phyloP scores from a whole-genome alignment of 2,329 filamentous ascomycete species.

The Aspergillus neoniger region DNA sequence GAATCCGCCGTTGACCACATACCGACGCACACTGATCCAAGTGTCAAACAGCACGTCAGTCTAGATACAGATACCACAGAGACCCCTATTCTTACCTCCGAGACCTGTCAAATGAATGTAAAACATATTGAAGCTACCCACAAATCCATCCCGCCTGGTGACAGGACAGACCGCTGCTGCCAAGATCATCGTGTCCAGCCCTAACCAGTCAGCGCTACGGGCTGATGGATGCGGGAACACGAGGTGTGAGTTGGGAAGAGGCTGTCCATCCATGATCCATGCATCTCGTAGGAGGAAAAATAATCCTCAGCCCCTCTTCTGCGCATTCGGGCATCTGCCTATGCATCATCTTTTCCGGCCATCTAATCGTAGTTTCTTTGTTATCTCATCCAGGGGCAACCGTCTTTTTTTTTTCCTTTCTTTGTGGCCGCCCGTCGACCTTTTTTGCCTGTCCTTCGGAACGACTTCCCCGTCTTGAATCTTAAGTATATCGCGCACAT shows the following conservation, averaged over 20 bases:
- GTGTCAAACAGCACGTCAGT: slow-evolving; percentile 1
- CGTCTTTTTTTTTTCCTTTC: not conserved
- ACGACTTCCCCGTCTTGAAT: not conserved
- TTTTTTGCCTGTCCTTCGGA: not conserved
- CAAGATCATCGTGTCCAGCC: not conserved
- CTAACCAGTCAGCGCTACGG: slow-evolving; percentile 6
- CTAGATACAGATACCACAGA: not conserved
- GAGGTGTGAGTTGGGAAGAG: not conserved
- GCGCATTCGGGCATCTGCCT: no score
- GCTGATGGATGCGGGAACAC: slow-evolving; percentile 2
- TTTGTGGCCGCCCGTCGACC: not conserved
- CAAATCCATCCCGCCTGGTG: not conserved
- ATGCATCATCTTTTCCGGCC: not conserved
- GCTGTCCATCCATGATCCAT: not conserved
- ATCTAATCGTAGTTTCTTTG: not conserved
- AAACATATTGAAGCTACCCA: not conserved
- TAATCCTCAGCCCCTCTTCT: not conserved
- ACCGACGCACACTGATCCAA: slow-evolving; percentile 6
- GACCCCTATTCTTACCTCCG: not conserved
- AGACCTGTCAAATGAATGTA: not conserved
- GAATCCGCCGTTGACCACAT: not conserved
- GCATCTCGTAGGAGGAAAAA: no score
- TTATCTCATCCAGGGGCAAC: no score
- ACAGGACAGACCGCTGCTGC: not conserved
- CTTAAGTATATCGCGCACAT: not conserved